Evolutionary conservation across 495 filamentous ascomycete species (phyloP).

Genomic region (Aspergillus incahuasiensis): DNA sequence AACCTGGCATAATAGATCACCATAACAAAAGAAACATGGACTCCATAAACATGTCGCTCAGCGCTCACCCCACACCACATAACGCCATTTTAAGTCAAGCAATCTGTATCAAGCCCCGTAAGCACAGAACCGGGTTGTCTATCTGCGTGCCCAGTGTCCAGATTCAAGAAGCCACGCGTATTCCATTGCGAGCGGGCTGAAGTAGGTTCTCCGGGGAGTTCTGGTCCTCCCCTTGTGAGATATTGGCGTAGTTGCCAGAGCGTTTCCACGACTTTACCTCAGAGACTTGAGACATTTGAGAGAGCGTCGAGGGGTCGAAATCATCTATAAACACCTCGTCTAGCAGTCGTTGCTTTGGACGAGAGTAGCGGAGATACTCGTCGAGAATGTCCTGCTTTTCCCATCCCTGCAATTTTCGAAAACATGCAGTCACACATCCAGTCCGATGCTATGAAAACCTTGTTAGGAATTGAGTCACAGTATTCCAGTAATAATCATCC

Average conservation of each 20-base stretch:
- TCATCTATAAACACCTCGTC: slow-evolving; percentile 50
- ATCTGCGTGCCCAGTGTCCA: no score
- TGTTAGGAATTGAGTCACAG: not conserved
- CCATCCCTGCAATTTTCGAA: slow-evolving; percentile 64
- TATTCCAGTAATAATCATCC: slow-evolving; percentile 15
- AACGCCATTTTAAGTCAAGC: not conserved
- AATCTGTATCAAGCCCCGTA: not conserved
- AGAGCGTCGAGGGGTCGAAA: slow-evolving; percentile 34
- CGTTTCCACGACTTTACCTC: slow-evolving; percentile 15
- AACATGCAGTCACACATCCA: slow-evolving; percentile 69
- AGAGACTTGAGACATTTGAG: slow-evolving; percentile 7
- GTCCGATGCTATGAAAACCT: slow-evolving; percentile 62
- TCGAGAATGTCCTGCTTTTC: slow-evolving; percentile 48
- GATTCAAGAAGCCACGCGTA: slow-evolving; percentile 7
- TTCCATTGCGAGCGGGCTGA: slow-evolving; percentile 6
- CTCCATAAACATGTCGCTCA: not conserved
- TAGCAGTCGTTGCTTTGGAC: slow-evolving; percentile 53
- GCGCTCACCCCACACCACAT: not conserved
- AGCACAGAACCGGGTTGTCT: no score
- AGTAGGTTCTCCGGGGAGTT: not conserved
- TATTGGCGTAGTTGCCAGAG: not conserved
- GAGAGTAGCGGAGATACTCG: slow-evolving; percentile 66
- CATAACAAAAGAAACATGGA: not conserved
- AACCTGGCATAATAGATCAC: not conserved
- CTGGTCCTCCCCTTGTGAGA: not conserved